phyloP scores from a whole-genome alignment of 805 yeast genomes.

The Pichia thaimueangensis region DNA sequence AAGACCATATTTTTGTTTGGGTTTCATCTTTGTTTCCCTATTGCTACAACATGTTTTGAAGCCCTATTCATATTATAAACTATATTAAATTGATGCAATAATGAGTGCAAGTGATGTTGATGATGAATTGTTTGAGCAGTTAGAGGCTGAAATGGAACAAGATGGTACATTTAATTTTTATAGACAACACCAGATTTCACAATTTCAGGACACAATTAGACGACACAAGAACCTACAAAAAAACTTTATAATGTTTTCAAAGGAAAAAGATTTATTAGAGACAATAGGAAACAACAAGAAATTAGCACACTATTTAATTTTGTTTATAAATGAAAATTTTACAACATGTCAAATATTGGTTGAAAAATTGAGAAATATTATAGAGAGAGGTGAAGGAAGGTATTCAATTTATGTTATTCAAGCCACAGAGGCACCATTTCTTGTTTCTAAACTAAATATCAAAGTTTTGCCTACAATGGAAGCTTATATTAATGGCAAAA shows the following conservation, averaged over 20 bases:
- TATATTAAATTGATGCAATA: not conserved
- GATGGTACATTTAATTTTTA: conserved; percentile 10
- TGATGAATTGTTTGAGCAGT: conserved; percentile 37
- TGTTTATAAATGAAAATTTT: conserved; percentile 59
- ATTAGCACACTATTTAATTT: conserved; percentile 36
- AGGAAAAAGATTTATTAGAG: not conserved
- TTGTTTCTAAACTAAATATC: conserved; percentile 55
- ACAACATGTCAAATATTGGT: conserved; percentile 57
- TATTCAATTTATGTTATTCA: not conserved
- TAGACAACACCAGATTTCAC: conserved; percentile 1
- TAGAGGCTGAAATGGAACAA: conserved; percentile 39
- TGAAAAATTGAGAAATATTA: conserved; percentile 26
- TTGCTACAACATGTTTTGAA: no score
- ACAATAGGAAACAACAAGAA: not conserved
- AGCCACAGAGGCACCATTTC: conserved; percentile 66
- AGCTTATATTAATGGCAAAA: conserved; percentile 54
- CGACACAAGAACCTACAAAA: conserved; percentile 34
- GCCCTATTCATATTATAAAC: not conserved
- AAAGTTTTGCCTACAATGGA: conserved; percentile 69
- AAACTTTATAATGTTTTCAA: conserved; percentile 2
- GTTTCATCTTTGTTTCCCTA: no score
- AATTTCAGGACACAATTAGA: conserved; percentile 28
- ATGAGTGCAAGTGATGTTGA: conserved; percentile 19
- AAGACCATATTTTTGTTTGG: no score
- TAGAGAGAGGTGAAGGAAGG: not conserved